phyloP scores from a whole-genome alignment of 495 filamentous ascomycete species.

The Aspergillus biplanus region DNA sequence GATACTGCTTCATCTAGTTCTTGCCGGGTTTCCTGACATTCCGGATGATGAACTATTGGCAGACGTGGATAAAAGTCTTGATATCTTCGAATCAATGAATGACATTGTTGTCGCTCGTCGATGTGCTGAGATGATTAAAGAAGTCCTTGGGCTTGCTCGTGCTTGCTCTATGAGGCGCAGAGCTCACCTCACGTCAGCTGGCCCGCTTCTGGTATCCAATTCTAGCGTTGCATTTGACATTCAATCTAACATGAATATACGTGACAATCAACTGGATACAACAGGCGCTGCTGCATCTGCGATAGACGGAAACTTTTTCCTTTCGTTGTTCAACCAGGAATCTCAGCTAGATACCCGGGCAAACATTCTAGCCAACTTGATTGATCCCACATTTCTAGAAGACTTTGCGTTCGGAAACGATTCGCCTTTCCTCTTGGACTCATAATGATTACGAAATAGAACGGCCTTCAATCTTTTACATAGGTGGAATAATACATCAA shows the following conservation, averaged over 20 bases:
- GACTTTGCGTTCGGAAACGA: conserved; percentile 36
- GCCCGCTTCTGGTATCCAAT: background rate
- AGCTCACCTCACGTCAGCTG: background rate
- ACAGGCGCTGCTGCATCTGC: background rate
- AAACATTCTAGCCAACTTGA: conserved; percentile 32
- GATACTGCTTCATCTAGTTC: conserved; percentile 28
- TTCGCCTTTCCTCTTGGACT: conserved; percentile 23
- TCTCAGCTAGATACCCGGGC: conserved; percentile 26
- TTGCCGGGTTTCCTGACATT: conserved; percentile 30
- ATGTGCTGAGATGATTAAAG: conserved; percentile 32
- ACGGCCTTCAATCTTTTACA: too few species aligned
- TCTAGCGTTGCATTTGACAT: background rate
- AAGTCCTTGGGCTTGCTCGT: conserved; percentile 30
- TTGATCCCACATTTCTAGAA: conserved; percentile 32
- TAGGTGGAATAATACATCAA: too few species aligned
- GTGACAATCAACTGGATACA: background rate
- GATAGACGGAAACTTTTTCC: conserved; percentile 30
- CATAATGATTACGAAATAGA: background rate
- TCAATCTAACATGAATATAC: background rate
- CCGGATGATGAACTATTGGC: conserved; percentile 23
- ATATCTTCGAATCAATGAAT: conserved; percentile 34
- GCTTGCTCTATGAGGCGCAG: conserved; percentile 24
- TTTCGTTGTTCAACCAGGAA: conserved; percentile 29
- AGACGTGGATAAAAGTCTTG: conserved; percentile 33
- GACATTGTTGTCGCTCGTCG: conserved; percentile 34